Percentiles rank a stretch among this genome's conserved stretches.
Conservation (phyloP, 345 rosid genomes). For the Boechera divaricarpa region DNA sequence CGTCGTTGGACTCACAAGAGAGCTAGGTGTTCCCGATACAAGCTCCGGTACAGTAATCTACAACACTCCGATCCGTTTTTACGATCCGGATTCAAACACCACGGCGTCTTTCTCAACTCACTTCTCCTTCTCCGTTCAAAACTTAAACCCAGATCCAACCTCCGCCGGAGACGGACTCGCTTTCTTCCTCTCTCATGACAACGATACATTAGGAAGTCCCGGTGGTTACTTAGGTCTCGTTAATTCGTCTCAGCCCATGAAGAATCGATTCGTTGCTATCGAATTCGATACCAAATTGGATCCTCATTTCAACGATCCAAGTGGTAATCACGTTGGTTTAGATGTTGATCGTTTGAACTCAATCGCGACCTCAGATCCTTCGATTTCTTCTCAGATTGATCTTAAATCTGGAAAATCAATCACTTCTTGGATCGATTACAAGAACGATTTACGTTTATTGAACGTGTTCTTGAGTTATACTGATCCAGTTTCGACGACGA, state of each 20-base stretch:
- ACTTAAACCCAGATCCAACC: slow-evolving; percentile 62
- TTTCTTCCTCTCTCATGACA: slow-evolving; percentile 82
- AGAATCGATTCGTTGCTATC: slow-evolving; percentile 79
- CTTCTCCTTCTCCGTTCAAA: slow-evolving; percentile 75
- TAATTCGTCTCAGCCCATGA: slow-evolving; percentile 70
- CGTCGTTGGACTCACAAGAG: slow-evolving; percentile 81
- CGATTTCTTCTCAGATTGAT: slow-evolving; percentile 52
- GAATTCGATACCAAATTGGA: slow-evolving; percentile 86
- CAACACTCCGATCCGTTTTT: slow-evolving; percentile 68
- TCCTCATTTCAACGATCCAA: slow-evolving; percentile 66
- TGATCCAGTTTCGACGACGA: slow-evolving; percentile 11
- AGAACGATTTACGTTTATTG: slow-evolving; percentile 64
- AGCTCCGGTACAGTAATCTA: slow-evolving; percentile 83
- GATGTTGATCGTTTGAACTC: slow-evolving; percentile 79
- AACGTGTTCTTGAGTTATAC: slow-evolving; percentile 73
- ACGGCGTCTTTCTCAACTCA: slow-evolving; percentile 83
- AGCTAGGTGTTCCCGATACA: slow-evolving; percentile 79
- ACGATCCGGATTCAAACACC: slow-evolving; percentile 70
- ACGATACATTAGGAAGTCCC: slow-evolving; percentile 73
- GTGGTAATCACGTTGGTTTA: slow-evolving; percentile 73
- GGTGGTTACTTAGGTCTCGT: slow-evolving; percentile 86
- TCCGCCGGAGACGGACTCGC: slow-evolving; percentile 94
- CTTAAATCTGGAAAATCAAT: slow-evolving; percentile 76
- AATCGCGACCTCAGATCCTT: slow-evolving; percentile 65
- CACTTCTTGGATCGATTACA: slow-evolving; percentile 89